Base-by-base conservation (phyloP, 2,329 filamentous ascomycete species). In the Neobulgaria alba region DNA sequence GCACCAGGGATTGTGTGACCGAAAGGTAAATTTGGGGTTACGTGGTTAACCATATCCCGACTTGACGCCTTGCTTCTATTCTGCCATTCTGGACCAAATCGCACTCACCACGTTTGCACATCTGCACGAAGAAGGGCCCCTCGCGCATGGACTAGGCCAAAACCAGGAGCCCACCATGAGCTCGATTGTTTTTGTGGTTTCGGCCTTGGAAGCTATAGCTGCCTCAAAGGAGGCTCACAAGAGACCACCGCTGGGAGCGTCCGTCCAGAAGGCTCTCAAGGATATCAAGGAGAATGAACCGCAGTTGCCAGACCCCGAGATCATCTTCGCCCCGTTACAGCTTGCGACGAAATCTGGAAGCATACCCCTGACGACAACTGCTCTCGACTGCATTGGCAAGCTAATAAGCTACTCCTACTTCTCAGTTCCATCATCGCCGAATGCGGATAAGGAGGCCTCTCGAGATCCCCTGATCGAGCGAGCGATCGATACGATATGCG, bases 351-450 rank as follows among this genome's bases (percentile, higher is more conserved):
- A 88, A 60, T 83, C 87, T 8, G 77, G 81, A 55, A 95, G 86
- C 56, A 82, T 90, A 39, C 79, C 86, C 43, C 72, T 98, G 34
- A 85, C 88, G 45, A 94, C 88, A 16, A 85, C 85, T 29, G 89
- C 92, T 5, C 77, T 98, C 57, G 92, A 98, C 65, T 96, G 90
- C 65, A 95, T 98, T 56, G 92, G 93, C 57, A 98, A 98, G 69
- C 79, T 98, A 48, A 96, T 96, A 61, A 95, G 90, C 57, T 98
- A 95, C 63, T 95, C 92, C 14, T 96, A 96, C 70, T 96, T 98
- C 63, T 90, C 90, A 36, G 77, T 86, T 36, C 75, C 81, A 26
- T 69, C 68, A 38, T 64, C 65, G 16, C 62, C 66, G 23, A 57
- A 57, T 47, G 51, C 55, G 35, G 57, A 63, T 40, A 55, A 57